Evolutionary conservation across 371 early-diverging fungal genomes (phyloP).

Genomic region (Circinella minor): DNA sequence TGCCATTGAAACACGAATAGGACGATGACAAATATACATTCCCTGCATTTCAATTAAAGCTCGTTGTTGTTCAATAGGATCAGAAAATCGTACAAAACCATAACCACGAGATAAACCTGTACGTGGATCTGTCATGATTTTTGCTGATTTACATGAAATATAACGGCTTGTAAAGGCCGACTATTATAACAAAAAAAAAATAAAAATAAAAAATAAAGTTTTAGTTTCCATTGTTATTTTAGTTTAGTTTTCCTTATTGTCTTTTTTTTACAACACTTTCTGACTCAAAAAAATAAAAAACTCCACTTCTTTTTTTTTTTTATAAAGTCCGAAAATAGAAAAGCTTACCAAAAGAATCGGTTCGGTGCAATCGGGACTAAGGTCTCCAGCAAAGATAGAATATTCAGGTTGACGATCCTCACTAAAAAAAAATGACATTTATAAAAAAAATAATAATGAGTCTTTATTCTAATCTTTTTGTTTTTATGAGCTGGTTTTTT

Average conservation of each 20-base stretch:
- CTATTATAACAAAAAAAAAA: slow-evolving; percentile 23
- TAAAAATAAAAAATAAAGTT: neutral
- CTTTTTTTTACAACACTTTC: neutral
- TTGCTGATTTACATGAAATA: slow-evolving; percentile 74
- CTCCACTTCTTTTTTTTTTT: neutral
- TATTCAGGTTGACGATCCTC: slow-evolving; percentile 73
- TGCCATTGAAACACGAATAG: slow-evolving; percentile 86
- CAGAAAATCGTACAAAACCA: slow-evolving; percentile 85
- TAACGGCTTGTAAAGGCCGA: slow-evolving; percentile 65
- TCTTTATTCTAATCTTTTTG: no score
- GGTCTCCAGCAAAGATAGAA: slow-evolving; percentile 88
- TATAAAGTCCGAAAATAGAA: slow-evolving; percentile 12
- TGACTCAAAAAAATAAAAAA: neutral
- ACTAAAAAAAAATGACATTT: slow-evolving; percentile 29
- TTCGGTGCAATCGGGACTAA: slow-evolving; percentile 76
- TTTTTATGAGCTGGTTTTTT: slow-evolving; percentile 41
- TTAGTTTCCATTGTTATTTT: neutral
- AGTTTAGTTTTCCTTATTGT: neutral
- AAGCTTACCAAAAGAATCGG: slow-evolving; percentile 69
- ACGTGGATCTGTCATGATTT: slow-evolving; percentile 81
- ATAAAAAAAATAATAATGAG: neutral
- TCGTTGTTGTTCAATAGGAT: slow-evolving; percentile 72
- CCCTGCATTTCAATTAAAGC: slow-evolving; percentile 85
- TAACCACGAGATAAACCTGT: slow-evolving; percentile 83
- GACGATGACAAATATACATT: slow-evolving; percentile 65